phyloP scores from a whole-genome alignment of 768 basidiomycete genomes.

The Boletus reticuloceps region DNA sequence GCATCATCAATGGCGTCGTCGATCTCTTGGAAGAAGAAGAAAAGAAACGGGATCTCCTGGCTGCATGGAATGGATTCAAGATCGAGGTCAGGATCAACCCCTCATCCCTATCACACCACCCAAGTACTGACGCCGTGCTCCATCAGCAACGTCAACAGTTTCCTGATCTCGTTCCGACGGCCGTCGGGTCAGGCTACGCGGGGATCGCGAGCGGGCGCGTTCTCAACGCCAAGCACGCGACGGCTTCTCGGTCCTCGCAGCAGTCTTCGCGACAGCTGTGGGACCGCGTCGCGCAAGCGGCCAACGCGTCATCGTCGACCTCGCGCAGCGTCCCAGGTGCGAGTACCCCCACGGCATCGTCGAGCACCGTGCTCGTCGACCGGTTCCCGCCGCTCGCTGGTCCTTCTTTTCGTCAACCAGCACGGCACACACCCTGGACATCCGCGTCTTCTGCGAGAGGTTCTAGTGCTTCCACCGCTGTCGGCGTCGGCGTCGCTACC shows the following conservation, averaged over 20 bases:
- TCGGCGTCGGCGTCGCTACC: not conserved
- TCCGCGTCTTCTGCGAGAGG: conserved; percentile 19
- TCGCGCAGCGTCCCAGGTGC: conserved; percentile 24
- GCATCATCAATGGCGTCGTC: conserved; percentile 68
- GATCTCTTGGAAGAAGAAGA: conserved; percentile 82
- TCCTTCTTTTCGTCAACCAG: conserved; percentile 15
- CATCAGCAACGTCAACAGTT: conserved; percentile 82
- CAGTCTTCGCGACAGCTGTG: conserved; percentile 67
- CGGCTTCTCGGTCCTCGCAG: conserved; percentile 53
- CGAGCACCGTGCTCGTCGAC: conserved; percentile 17
- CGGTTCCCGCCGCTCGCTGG: conserved; percentile 33
- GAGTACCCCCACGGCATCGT: conserved; percentile 24
- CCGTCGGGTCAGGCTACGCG: conserved; percentile 66
- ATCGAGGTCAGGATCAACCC: conserved; percentile 63
- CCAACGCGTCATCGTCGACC: conserved; percentile 44
- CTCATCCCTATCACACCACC: not conserved
- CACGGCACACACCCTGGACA: conserved; percentile 64
- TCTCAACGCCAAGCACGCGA: conserved; percentile 78
- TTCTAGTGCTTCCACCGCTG: not conserved
- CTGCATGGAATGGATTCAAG: conserved; percentile 81
- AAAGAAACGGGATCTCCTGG: conserved; percentile 72
- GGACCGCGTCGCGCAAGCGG: conserved; percentile 87
- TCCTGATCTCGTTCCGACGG: conserved; percentile 66
- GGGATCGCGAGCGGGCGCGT: conserved; percentile 81
- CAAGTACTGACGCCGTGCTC: not conserved